These are phyloP conservation scores for Pseudozyma pruni DNA, from an alignment of 1,284 basidiomycete species.

Conservation along the genomic window DNA sequence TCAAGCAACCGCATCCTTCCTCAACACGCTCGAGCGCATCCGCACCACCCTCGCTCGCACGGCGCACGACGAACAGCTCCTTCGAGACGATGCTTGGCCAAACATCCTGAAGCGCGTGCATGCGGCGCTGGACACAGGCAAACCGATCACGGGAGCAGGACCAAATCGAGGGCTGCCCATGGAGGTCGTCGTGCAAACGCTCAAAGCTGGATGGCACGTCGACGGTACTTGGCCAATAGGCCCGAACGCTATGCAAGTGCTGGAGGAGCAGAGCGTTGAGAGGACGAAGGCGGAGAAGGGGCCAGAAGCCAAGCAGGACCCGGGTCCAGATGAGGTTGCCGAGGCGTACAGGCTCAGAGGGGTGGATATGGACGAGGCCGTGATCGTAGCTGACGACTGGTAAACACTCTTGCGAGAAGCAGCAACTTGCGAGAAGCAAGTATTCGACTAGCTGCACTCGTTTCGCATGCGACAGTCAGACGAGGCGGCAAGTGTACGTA, in stretches of 20 bases:
- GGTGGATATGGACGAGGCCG: slow-evolving; percentile 14
- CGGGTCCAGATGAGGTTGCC: slow-evolving; percentile 24
- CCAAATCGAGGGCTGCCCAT: slow-evolving; percentile 31
- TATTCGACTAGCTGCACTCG: no score
- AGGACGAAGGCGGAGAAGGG: slow-evolving; percentile 13
- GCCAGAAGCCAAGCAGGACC: slow-evolving; percentile 38
- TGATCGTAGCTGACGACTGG: slow-evolving; percentile 23
- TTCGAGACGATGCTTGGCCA: slow-evolving; percentile 31
- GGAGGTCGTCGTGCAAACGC: slow-evolving; percentile 23
- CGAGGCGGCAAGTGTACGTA: no score
- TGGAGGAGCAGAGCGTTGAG: slow-evolving; percentile 20
- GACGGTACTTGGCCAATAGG: slow-evolving; percentile 47
- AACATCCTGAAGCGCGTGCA: slow-evolving; percentile 30
- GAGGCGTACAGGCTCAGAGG: slow-evolving; percentile 16
- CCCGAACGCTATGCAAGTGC: slow-evolving; percentile 20
- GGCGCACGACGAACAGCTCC: slow-evolving; percentile 9
- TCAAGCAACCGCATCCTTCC: slow-evolving; percentile 14
- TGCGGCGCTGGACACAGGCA: slow-evolving; percentile 26
- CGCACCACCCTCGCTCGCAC: slow-evolving; percentile 16
- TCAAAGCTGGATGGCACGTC: slow-evolving; percentile 42
- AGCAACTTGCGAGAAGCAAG: no score
- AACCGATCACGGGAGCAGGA: slow-evolving; percentile 35
- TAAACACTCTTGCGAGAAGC: background rate
- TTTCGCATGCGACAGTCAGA: no score
- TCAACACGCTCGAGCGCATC: slow-evolving; percentile 9